A percentile compares a stretch with the other conserved stretches of the same genome.
These are phyloP conservation scores for Tubosaeta sp. DNA, from an alignment of 768 basidiomycete genomes.

Conservation along the genomic window DNA sequence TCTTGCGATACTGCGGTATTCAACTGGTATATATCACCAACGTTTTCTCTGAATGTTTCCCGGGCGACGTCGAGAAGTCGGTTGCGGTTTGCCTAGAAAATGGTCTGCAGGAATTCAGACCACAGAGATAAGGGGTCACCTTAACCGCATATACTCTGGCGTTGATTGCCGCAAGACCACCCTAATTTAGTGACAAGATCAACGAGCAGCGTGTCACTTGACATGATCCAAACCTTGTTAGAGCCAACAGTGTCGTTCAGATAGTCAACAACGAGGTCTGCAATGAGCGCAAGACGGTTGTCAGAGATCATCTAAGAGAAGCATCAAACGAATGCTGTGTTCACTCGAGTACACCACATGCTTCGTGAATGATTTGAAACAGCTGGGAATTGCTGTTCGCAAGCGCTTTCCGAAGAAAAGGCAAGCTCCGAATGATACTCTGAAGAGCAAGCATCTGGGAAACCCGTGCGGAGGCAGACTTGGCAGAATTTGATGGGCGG, in stretches of 20 bases:
- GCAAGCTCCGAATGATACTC: constrained; percentile 63
- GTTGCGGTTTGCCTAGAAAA: constrained; percentile 63
- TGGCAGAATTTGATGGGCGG: constrained; percentile 48
- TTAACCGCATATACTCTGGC: constrained; percentile 88
- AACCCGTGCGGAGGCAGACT: constrained; percentile 64
- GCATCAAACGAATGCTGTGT: neutral
- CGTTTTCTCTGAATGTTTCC: constrained; percentile 91
- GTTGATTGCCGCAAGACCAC: constrained; percentile 70
- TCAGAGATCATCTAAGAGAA: constrained; percentile 65
- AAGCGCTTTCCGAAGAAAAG: constrained; percentile 59
- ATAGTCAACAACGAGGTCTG: constrained; percentile 50
- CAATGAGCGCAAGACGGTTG: constrained; percentile 61
- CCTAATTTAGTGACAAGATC: constrained; percentile 35
- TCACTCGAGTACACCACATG: constrained; percentile 21
- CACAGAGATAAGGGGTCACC: constrained; percentile 25
- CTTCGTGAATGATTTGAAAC: constrained; percentile 58
- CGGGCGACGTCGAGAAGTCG: constrained; percentile 90
- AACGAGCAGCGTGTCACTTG: neutral
- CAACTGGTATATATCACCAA: constrained; percentile 79
- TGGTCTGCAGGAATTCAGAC: neutral
- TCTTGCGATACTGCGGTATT: constrained; percentile 54
- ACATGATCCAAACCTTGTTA: constrained; percentile 47
- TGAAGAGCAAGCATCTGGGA: constrained; percentile 78
- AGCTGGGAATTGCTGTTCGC: constrained; percentile 54
- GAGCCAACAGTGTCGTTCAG: constrained; percentile 69